Base-by-base conservation (phyloP, 805 yeast genomes). In the Yarrowia hollandica region DNA sequence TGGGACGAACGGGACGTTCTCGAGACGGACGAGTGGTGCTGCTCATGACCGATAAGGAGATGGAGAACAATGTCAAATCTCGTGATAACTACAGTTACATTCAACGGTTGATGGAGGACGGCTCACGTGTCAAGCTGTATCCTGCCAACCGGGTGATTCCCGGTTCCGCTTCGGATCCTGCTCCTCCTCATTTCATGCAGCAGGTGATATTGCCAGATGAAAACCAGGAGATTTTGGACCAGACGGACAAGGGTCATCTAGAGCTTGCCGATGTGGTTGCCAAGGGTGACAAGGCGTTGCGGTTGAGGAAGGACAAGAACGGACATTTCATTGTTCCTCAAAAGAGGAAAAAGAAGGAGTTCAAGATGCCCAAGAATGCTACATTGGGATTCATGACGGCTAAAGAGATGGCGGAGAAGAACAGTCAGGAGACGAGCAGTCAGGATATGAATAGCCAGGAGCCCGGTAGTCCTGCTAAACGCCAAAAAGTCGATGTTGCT, bases 1-100 rank as follows among this genome's bases (percentile, higher is more conserved):
- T 94, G 95, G 99, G 99, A 23, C 82, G 99, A 74, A 94, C 99
- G 0, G 99, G 99, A 16, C 84, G 99, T 73, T 89, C 90, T 68
- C 76, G 97, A 65, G 90, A 88, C 65, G 99, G 99, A 37, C 81
- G 79, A 61, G 88, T 94, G 1, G 74, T 89, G 4, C 72, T 91
- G 33, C 71, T 94, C 5, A 82, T 92, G 66, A 82, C 96, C 8
- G 80, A 86, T 11, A 82, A 82, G 63, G 99, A 94, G 71, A 82
- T 85, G 59, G 67, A 73, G 5, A 95, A 92, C 68, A 88, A 89
- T 68, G 88, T 86, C 42, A 82, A 84, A 64, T 91, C 98, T 0
- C 83, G 89, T 86, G 85, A 79, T 25, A 94, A 90, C 23, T 92
- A 94, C 70, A 81, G 81, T 61, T 81, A 79, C 68, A 83, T 94